Evolutionary conservation across 108 stramenopile species (phyloP), one percentile per base, ranked within the genome.

Genomic region (Aureococcus anophagefferens): DNA sequence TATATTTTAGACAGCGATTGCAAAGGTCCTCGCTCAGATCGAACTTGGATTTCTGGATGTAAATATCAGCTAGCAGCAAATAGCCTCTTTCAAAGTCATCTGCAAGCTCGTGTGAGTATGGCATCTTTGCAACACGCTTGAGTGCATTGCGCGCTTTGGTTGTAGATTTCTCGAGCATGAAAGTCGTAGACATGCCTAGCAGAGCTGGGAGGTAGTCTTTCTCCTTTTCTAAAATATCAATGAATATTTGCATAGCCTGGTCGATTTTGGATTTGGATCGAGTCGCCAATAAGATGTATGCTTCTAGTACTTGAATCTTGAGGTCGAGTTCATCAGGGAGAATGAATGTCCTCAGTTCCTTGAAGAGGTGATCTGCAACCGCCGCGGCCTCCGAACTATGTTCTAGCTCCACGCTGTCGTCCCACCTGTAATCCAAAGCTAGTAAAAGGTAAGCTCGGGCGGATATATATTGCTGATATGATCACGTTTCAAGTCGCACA

Each of bases 111-210:
- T 68, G 40, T 32, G 76, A 46, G 67, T 82, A 82, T 0, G 78
- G 75, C 80, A 86, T 79, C 64, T 86, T 85, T 14, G 82, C 84
- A 35, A 88, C 80, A 5, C 85, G 80, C 75, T 88, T 88, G 31
- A 88, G 76, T 4, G 80, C 64, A 51, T 86, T 88, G 21, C 86
- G 63, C n/a, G 86, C 84, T 74, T 85, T 85, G 62, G 77, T 80
- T 0, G 64, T 65, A 30, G 78, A 44, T 32, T 76, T 80, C 35
- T 81, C 80, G 29, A 86, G 28, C 80, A 86, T 81, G 51, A 83
- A 84, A 18, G 81, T 81, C 13, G 79, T 81, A 17, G 80, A 62
- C 73, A 88, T 73, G 35, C 83, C 87, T 4, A 86, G 80, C 37
- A 88, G 66, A 0, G 85, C 84, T 30, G 85, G 87, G 18, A 85